Evolutionary conservation across 2,329 filamentous ascomycete species (phyloP).

Genomic region (Botrytis cinerea): DNA sequence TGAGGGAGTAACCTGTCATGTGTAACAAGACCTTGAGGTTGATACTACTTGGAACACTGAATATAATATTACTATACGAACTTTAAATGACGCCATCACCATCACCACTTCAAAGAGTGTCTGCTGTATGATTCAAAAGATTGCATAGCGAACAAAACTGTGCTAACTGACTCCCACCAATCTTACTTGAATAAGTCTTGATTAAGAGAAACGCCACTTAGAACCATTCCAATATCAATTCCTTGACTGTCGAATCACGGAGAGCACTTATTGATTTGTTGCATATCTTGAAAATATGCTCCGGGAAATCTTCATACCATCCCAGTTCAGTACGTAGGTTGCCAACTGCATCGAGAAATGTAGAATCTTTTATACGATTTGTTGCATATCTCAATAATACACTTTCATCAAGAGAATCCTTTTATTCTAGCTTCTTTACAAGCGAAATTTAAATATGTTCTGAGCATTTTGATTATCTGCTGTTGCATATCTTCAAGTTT

Average conservation of each 20-base stretch:
- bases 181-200: too few species aligned
- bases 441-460: neutral
- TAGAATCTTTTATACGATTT: neutral
- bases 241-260: neutral
- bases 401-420: neutral
- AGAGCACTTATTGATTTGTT: neutral
- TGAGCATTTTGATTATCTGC: neutral
- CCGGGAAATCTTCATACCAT: neutral
- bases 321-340: neutral
- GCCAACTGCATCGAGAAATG: neutral
- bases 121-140: too few species aligned
- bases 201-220: neutral
- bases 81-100: neutral
- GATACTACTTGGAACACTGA: neutral
- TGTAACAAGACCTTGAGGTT: neutral
- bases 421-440: neutral
- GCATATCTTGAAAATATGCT: neutral
- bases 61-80: neutral
- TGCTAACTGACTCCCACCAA: neutral
- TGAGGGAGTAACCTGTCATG: neutral
- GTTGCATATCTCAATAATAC: neutral
- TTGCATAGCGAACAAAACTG: too few species aligned
- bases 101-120: neutral
- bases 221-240: too few species aligned
- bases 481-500: neutral